phyloP scores from a whole-genome alignment of 1,284 basidiomycete genomes.

The Ustilago curta region DNA sequence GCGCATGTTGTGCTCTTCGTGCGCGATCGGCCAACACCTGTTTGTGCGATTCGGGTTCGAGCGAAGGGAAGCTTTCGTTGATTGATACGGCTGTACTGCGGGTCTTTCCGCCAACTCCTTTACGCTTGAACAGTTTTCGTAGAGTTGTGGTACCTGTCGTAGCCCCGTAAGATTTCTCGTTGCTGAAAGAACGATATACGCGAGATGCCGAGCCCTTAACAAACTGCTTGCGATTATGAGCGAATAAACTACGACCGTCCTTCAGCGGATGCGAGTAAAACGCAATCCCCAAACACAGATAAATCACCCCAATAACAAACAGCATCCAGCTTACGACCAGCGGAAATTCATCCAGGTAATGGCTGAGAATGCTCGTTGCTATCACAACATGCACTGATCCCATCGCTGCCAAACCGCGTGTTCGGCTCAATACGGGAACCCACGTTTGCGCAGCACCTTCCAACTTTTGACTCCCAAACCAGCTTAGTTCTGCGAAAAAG shows the following conservation, averaged over 20 bases:
- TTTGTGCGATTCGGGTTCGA: conserved; percentile 43
- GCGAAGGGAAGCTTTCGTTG: conserved; percentile 45
- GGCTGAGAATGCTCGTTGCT: conserved; percentile 40
- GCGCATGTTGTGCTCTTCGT: conserved; percentile 23
- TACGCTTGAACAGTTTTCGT: conserved; percentile 19
- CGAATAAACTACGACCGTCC: conserved; percentile 27
- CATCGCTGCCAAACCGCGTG: conserved; percentile 38
- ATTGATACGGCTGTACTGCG: conserved; percentile 23
- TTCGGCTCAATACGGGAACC: conserved; percentile 47
- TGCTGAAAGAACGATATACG: conserved; percentile 9
- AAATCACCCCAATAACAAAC: conserved; percentile 45
- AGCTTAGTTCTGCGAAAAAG: conserved; percentile 47
- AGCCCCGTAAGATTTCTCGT: conserved; percentile 11
- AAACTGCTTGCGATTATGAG: conserved; percentile 15
- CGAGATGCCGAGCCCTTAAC: not conserved
- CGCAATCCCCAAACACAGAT: conserved; percentile 25
- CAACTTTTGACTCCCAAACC: conserved; percentile 27
- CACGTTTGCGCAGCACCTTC: conserved; percentile 24
- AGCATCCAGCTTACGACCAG: conserved; percentile 54
- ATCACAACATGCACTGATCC: conserved; percentile 50
- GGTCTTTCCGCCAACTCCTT: not conserved
- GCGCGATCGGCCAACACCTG: conserved; percentile 41
- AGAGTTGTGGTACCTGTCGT: conserved; percentile 7
- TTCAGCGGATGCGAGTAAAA: conserved; percentile 25
- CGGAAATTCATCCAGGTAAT: conserved; percentile 50